Base-by-base conservation (phyloP, 2,329 filamentous ascomycete species). In the Botrytis cinerea region DNA sequence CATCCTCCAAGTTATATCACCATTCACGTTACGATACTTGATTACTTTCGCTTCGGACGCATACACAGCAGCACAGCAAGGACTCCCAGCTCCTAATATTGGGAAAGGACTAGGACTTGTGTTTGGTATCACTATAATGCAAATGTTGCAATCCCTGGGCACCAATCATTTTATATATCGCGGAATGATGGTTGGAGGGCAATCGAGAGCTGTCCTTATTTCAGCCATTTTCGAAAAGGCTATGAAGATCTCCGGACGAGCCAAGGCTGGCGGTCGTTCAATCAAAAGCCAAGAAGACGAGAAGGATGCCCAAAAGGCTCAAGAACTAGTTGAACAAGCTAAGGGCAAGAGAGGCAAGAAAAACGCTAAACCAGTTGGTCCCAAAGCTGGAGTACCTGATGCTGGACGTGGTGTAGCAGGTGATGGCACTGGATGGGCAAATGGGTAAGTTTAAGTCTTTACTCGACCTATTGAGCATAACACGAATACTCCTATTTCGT, bases 101-200 rank as follows among this genome's bases (percentile, higher is more conserved):
- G 91, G 91, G 4, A 85, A 86, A 63, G 96, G 95, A 35, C 85
- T 98, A 73, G 95, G 95, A 0, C 85, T 97, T 46, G 94, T 94
- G 2, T 82, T 98, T 73, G 95, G 93, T 14, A 91, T 98, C 73
- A 94, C 93, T 0, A 82, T 87, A 60, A 96, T 98, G 93, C 95
- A 98, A 81, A 86, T 95, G 32, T 80, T 91, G 18, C 93, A 97
- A 82, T 95, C 92, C 81, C 80, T 97, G 76, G 89, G 90, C 40
- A 93, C 91, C 2, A 97, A 95, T 79, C 95, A 98, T 80, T 98
- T 97, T 83, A 91, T 98, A 80, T 98, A 95, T 80, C 90, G 91
- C 35, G 94, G 95, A 35, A 97, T 97, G 92, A 91, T 97, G 84
- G 89, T 97, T 57, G 96, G 95, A 75, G 96, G 94, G 0, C 91